A percentile compares a stretch with the other conserved stretches of the same genome.
Conservation (phyloP, 2,329 filamentous ascomycete genomes). For the Aspergillus caelatus region DNA sequence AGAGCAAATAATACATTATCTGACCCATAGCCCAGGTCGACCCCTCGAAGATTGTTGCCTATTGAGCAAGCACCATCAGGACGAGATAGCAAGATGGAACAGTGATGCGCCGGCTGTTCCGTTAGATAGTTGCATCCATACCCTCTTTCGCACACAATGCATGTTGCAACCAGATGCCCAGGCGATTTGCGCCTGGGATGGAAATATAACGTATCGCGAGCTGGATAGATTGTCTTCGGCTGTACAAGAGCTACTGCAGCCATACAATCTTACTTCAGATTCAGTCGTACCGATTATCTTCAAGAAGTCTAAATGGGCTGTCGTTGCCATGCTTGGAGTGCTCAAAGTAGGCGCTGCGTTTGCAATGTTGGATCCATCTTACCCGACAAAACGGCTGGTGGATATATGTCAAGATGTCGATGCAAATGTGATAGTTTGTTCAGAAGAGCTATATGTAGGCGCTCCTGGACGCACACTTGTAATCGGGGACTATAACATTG, state of each 20-base stretch:
- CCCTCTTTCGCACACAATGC: slow-evolving; percentile 7
- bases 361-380: slow-evolving; percentile 31
- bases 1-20: background rate
- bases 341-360: slow-evolving; percentile 29
- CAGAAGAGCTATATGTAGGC: background rate
- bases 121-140: slow-evolving; percentile 1
- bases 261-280: background rate
- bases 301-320: slow-evolving; percentile 9
- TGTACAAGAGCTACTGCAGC: background rate
- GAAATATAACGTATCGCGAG: slow-evolving; percentile 13
- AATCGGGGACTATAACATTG: background rate
- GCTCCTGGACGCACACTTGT: background rate
- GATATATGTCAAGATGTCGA: slow-evolving; percentile 23
- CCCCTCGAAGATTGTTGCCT: background rate
- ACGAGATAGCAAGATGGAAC: background rate
- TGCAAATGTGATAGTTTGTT: slow-evolving; percentile 19
- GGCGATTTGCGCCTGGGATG: slow-evolving; percentile 24
- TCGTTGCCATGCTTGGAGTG: slow-evolving; percentile 23
- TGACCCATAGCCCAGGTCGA: background rate
- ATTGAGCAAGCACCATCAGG: background rate
- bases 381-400: slow-evolving; percentile 37
- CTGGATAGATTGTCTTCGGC: background rate
- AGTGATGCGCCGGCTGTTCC: background rate
- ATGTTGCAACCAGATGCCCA: slow-evolving; percentile 6
- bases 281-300: background rate